Conservation (phyloP, 495 filamentous ascomycete genomes). For the Pyrenopolyporus hunteri region DNA sequence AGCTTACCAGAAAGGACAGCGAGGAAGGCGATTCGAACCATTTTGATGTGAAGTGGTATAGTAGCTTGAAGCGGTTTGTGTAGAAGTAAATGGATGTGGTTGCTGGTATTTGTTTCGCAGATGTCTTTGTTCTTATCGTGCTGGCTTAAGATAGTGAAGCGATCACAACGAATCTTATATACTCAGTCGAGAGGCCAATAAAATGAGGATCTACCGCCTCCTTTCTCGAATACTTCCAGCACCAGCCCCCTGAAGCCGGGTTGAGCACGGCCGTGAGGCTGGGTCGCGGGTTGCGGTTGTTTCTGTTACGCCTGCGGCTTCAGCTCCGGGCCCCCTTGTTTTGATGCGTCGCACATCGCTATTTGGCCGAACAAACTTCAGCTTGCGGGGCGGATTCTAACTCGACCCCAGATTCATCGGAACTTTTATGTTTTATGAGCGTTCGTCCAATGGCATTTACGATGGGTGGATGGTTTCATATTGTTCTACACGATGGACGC, state of each 20-base stretch:
- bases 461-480: too few relatives aligned
- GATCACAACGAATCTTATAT: slow-evolving; percentile 33
- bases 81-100: neutral
- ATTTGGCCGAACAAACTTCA: slow-evolving; percentile 4
- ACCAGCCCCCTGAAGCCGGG: slow-evolving; percentile 20
- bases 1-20: slow-evolving; percentile 42
- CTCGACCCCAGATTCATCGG: neutral
- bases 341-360: slow-evolving; percentile 32
- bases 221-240: slow-evolving; percentile 1
- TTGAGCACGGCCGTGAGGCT: slow-evolving; percentile 31
- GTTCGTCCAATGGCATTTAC: neutral
- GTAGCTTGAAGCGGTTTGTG: neutral
- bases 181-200: neutral
- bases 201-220: neutral
- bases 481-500: too few relatives aligned
- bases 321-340: slow-evolving; percentile 29
- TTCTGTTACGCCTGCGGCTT: slow-evolving; percentile 34
- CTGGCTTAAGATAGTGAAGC: slow-evolving; percentile 22
- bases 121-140: slow-evolving; percentile 13
- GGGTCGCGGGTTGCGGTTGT: slow-evolving; percentile 7
- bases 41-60: slow-evolving; percentile 32
- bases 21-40: slow-evolving; percentile 45
- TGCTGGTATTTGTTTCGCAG: slow-evolving; percentile 8
- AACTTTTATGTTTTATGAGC: neutral
- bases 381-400: neutral